A percentile compares a stretch with the other conserved stretches of the same genome.
Conservation (phyloP, 495 filamentous ascomycete genomes). For the Lindgomyces ingoldianus region DNA sequence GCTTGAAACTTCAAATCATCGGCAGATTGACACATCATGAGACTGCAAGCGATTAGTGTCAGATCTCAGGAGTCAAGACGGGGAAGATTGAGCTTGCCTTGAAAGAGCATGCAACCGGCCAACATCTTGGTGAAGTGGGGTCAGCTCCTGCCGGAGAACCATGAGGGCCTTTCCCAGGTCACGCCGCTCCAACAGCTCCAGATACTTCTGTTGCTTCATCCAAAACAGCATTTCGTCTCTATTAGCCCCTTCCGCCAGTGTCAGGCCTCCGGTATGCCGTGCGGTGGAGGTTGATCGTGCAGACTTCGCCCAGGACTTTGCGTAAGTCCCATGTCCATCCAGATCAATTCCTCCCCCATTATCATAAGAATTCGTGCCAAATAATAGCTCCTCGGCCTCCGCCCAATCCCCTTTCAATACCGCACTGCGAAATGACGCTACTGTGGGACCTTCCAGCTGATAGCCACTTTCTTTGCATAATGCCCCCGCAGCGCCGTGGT, state of each 20-base stretch:
- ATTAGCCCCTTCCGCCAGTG: slow-evolving; percentile 60
- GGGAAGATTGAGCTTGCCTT: slow-evolving; percentile 54
- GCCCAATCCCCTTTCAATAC: slow-evolving; percentile 81
- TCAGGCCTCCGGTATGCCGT: slow-evolving; percentile 43
- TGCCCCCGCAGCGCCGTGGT: slow-evolving; percentile 69
- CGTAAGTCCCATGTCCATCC: slow-evolving; percentile 10
- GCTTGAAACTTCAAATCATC: slow-evolving; percentile 82
- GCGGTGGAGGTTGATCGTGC: background rate
- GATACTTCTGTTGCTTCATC: slow-evolving; percentile 89
- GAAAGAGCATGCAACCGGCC: slow-evolving; percentile 78
- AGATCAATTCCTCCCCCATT: slow-evolving; percentile 54
- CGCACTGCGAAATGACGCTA: slow-evolving; percentile 79
- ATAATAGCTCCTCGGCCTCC: slow-evolving; percentile 79
- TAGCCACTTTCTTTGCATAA: slow-evolving; percentile 83
- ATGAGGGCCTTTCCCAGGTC: slow-evolving; percentile 72
- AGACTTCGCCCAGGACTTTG: slow-evolving; percentile 30
- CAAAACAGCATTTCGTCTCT: slow-evolving; percentile 70
- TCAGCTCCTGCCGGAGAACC: slow-evolving; percentile 84
- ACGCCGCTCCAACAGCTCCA: slow-evolving; percentile 80
- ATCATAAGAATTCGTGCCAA: slow-evolving; percentile 55
- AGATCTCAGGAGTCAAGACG: background rate
- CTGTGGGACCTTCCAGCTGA: slow-evolving; percentile 80
- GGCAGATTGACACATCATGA: slow-evolving; percentile 81
- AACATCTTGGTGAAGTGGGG: slow-evolving; percentile 79
- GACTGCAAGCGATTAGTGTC: slow-evolving; percentile 49